Conservation (phyloP, 1,139 yeast genomes). For the Cylindricascospora bacillispora region DNA sequence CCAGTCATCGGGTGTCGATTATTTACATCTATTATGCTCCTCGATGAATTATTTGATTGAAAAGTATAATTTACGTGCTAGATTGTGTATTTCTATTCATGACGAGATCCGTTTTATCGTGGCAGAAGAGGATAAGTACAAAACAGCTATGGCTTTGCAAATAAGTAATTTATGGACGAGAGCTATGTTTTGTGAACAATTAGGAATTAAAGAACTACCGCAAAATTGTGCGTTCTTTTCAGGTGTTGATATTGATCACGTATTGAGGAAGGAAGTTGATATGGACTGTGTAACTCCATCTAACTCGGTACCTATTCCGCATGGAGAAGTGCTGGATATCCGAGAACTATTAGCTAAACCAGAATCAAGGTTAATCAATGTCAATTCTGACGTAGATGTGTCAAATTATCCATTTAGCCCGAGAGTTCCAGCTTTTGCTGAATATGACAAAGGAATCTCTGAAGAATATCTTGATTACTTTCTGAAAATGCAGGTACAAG, state of each 20-base stretch:
- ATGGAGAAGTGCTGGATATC: slow-evolving; percentile 70
- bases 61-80: slow-evolving; percentile 56
- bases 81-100: slow-evolving; percentile 81
- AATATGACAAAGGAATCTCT: slow-evolving; percentile 16
- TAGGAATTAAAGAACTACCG: slow-evolving; percentile 83
- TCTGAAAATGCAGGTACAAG: slow-evolving; percentile 21
- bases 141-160: slow-evolving; percentile 74
- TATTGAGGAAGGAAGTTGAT: slow-evolving; percentile 79
- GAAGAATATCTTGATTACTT: slow-evolving; percentile 18
- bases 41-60: slow-evolving; percentile 77
- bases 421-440: slow-evolving; percentile 21
- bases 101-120: slow-evolving; percentile 85
- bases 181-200: slow-evolving; percentile 85
- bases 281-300: slow-evolving; percentile 89
- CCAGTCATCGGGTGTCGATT: slow-evolving; percentile 96
- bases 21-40: slow-evolving; percentile 69
- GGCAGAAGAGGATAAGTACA: slow-evolving; percentile 57
- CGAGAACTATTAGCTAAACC: slow-evolving; percentile 33
- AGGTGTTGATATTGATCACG: slow-evolving; percentile 80
- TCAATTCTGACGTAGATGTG: slow-evolving; percentile 10
- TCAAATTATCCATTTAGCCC: slow-evolving; percentile 9
- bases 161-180: slow-evolving; percentile 92
- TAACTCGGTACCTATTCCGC: slow-evolving; percentile 54
- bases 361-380: slow-evolving; percentile 13
- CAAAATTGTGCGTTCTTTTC: slow-evolving; percentile 94